A percentile compares a stretch with the other conserved stretches of the same genome.
phyloP scores from a whole-genome alignment of 371 early-diverging fungal genomes.

The Mortierella sp. region DNA sequence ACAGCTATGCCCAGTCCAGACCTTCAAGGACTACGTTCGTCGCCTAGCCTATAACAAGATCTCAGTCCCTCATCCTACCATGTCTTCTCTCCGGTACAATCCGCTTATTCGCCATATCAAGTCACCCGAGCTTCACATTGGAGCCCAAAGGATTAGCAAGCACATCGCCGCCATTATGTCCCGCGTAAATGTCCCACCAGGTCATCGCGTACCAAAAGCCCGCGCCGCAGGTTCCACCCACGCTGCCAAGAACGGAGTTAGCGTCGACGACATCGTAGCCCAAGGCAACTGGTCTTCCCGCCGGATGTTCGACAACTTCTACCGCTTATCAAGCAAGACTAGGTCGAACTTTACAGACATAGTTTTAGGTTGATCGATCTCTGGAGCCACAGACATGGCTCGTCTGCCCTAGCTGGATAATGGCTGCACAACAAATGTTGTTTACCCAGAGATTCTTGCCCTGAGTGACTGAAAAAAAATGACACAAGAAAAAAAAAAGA shows the following conservation, averaged over 20 bases:
- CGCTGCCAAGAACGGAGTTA: constrained; percentile 24
- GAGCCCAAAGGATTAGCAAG: background rate
- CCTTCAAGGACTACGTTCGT: no score
- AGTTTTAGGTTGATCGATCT: constrained; percentile 11
- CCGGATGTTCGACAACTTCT: constrained; percentile 29
- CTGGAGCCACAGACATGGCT: no score
- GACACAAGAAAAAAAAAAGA: no score
- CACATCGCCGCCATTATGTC: no score
- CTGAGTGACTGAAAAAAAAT: no score
- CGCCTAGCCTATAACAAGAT: background rate
- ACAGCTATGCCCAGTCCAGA: no score
- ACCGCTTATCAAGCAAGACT: background rate
- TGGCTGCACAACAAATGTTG: no score
- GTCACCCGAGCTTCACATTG: background rate
- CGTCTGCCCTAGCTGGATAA: no score
- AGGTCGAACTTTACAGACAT: background rate
- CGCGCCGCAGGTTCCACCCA: constrained; percentile 41
- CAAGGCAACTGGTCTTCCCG: constrained; percentile 47
- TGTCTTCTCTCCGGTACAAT: constrained; percentile 19
- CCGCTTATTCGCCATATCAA: constrained; percentile 22
- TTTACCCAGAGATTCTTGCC: no score
- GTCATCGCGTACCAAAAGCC: constrained; percentile 19
- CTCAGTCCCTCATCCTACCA: constrained; percentile 21
- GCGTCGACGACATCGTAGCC: constrained; percentile 40
- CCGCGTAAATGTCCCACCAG: no score